Conservation (phyloP, 441 rosid species). For the Biscutella laevigata region DNA sequence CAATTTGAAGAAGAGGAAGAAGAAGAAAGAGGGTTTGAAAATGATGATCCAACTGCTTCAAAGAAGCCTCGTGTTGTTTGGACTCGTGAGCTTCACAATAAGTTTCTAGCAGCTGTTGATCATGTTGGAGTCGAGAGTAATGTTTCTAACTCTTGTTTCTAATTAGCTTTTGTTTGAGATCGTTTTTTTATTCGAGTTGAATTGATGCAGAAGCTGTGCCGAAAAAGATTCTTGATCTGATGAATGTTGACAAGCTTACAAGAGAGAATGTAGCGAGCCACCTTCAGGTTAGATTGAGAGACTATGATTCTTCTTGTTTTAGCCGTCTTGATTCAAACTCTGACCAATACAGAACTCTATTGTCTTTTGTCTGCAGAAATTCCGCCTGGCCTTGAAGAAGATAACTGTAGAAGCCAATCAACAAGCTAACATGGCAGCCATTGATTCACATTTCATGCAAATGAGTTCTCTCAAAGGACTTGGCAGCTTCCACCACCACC, state of each 20-base stretch:
- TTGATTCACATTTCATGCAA: constrained; percentile 50
- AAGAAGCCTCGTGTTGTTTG: constrained; percentile 66
- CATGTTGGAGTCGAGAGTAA: constrained; percentile 56
- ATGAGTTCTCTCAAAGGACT: constrained; percentile 41
- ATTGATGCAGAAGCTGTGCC: constrained; percentile 64
- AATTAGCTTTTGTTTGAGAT: neutral
- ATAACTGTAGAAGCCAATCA: constrained; percentile 54
- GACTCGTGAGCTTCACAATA: constrained; percentile 50
- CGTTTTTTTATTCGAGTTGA: neutral
- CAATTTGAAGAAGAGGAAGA: constrained; percentile 53
- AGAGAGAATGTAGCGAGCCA: constrained; percentile 69
- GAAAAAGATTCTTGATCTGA: constrained; percentile 55
- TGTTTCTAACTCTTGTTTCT: constrained; percentile 11
- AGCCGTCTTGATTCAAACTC: no score
- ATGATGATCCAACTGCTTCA: constrained; percentile 42
- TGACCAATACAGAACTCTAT: no score
- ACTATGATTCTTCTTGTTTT: neutral
- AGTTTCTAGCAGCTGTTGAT: constrained; percentile 49
- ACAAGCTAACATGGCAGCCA: constrained; percentile 56
- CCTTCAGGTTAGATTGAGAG: constrained; percentile 37
- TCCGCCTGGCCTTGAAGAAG: constrained; percentile 61
- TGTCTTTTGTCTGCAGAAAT: constrained; percentile 54
- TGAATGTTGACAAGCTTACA: constrained; percentile 58
- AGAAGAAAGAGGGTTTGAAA: constrained; percentile 37
- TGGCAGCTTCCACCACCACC: constrained; percentile 36